Percentiles rank a stretch among this genome's conserved stretches.
Evolutionary conservation across 1,284 basidiomycete species (phyloP).

Genomic region (Porogramme epimiltina): DNA sequence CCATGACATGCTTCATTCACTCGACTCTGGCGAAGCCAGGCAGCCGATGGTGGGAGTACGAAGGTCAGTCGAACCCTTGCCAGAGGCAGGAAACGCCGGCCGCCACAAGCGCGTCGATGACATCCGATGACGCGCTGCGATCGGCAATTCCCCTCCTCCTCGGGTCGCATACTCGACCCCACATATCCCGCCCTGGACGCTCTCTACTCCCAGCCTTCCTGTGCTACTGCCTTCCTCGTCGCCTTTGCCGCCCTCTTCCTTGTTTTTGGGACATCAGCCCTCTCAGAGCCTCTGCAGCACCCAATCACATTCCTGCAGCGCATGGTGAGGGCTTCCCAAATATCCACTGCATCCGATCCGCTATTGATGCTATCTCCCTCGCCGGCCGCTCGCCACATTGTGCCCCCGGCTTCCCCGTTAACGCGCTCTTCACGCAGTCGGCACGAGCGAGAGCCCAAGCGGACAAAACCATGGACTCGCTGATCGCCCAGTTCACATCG

Average conservation of each 20-base stretch:
- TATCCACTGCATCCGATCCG: constrained; percentile 1
- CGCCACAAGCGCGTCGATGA: constrained; percentile 5
- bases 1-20: too few relatives aligned
- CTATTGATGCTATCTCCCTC: constrained; percentile 1
- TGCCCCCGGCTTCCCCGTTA: background rate
- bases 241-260: background rate
- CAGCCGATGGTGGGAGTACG: too few relatives aligned
- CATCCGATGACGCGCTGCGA: background rate
- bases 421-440: background rate
- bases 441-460: constrained; percentile 20
- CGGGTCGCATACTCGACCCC: background rate
- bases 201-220: background rate
- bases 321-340: background rate
- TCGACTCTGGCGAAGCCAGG: too few relatives aligned
- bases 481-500: constrained; percentile 59
- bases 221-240: background rate
- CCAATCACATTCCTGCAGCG: too few relatives aligned
- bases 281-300: too few relatives aligned
- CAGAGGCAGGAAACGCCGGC: too few relatives aligned
- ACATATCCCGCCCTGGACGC: background rate
- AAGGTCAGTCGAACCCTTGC: too few relatives aligned
- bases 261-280: too few relatives aligned
- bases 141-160: constrained; percentile 3
- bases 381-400: background rate
- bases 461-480: constrained; percentile 42